Evolutionary conservation across 2,329 filamentous ascomycete genomes (phyloP).

Genomic region (Fusarium tjaetaba): DNA sequence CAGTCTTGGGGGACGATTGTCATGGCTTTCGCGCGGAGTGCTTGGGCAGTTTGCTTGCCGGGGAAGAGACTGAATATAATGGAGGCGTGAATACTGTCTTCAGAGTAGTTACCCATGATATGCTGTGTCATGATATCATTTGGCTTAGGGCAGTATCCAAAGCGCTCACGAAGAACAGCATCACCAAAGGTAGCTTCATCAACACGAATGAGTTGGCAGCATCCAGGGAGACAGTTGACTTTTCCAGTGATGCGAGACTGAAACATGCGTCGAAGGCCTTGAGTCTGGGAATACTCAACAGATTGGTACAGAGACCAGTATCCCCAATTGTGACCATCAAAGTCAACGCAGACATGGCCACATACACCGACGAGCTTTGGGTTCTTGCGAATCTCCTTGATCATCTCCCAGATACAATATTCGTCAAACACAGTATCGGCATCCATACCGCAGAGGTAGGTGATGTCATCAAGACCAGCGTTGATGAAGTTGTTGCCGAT

Average conservation of each 20-base stretch:
- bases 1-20: constrained; percentile 57
- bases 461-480: constrained; percentile 52
- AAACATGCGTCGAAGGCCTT: constrained; percentile 59
- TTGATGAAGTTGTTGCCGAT: constrained; percentile 52
- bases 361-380: constrained; percentile 58
- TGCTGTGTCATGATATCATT: constrained; percentile 60
- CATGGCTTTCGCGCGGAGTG: constrained; percentile 57
- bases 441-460: constrained; percentile 59
- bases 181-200: constrained; percentile 61
- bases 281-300: constrained; percentile 59
- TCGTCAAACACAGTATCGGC: constrained; percentile 59
- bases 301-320: constrained; percentile 59
- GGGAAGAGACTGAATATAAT: constrained; percentile 59
- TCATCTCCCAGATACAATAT: constrained; percentile 56
- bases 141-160: constrained; percentile 60
- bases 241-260: constrained; percentile 61
- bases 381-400: constrained; percentile 55
- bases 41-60: constrained; percentile 56
- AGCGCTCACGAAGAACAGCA: constrained; percentile 56
- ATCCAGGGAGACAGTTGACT: constrained; percentile 60
- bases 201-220: constrained; percentile 60
- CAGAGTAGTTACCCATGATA: constrained; percentile 60
- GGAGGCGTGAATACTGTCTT: constrained; percentile 60
- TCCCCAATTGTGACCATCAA: constrained; percentile 53
- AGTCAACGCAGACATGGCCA: constrained; percentile 60